Conservation (phyloP, 1,284 basidiomycete species). For the Cutaneotrichosporon curvatum region DNA sequence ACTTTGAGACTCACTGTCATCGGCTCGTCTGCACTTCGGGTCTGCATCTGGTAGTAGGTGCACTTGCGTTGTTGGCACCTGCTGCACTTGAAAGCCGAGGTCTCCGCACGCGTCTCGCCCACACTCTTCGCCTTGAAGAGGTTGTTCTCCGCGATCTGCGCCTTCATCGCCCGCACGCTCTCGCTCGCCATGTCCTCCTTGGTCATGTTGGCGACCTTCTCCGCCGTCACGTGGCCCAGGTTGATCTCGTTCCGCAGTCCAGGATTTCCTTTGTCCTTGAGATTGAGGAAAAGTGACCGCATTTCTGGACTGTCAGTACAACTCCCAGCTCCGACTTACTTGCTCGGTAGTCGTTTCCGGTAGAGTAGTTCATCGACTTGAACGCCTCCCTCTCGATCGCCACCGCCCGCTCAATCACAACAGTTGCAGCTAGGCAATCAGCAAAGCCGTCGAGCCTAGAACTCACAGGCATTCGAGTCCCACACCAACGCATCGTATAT, state of each 20-base stretch:
- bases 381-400: constrained; percentile 47
- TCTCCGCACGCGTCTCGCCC: constrained; percentile 80
- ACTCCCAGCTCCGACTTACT: constrained; percentile 38
- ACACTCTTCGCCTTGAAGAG: constrained; percentile 87
- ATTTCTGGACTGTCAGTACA: constrained; percentile 55
- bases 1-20: constrained; percentile 68
- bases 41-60: constrained; percentile 89
- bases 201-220: constrained; percentile 70
- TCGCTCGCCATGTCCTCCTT: constrained; percentile 95
- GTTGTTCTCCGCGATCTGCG: constrained; percentile 78
- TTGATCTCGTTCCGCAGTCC: constrained; percentile 75
- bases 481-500: constrained; percentile 82
- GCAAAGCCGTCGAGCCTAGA: no score
- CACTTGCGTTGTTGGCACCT: constrained; percentile 89
- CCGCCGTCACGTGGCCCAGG: constrained; percentile 64
- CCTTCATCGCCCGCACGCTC: constrained; percentile 74
- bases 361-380: constrained; percentile 33
- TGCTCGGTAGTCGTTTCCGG: constrained; percentile 44
- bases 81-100: constrained; percentile 94
- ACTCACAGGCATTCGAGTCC: constrained; percentile 76
- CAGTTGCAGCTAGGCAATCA: constrained; percentile 43
- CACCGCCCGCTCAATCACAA: constrained; percentile 46
- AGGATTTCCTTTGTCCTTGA: constrained; percentile 94
- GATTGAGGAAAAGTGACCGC: constrained; percentile 79
- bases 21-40: constrained; percentile 88